Evolutionary conservation across 208 protist species (phyloP).

Genomic region (Angomonas ambiguus): DNA sequence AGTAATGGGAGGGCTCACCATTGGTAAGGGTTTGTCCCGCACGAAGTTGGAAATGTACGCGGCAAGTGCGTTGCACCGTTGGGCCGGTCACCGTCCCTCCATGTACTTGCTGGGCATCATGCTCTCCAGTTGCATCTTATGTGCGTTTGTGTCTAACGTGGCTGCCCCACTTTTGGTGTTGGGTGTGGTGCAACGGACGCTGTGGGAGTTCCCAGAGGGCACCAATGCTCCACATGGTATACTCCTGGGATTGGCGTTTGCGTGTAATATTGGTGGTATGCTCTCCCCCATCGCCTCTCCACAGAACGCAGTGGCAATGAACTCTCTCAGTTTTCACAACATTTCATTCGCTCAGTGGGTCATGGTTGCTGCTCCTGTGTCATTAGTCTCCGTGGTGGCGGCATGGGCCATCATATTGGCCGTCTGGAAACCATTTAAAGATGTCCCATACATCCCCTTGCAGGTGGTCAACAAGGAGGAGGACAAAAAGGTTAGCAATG

Average conservation of each 20-base stretch:
- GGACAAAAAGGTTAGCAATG: slow-evolving; percentile 39
- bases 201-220: slow-evolving; percentile 85
- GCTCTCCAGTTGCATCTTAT: slow-evolving; percentile 75
- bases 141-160: slow-evolving; percentile 90
- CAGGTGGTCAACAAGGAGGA: slow-evolving; percentile 71
- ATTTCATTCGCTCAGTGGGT: slow-evolving; percentile 87
- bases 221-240: slow-evolving; percentile 80
- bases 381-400: slow-evolving; percentile 47
- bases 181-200: slow-evolving; percentile 78
- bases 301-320: slow-evolving; percentile 92
- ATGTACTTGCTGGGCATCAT: slow-evolving; percentile 90
- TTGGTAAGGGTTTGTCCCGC: slow-evolving; percentile 81
- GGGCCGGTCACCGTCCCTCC: slow-evolving; percentile 67
- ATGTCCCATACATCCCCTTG: slow-evolving; percentile 79
- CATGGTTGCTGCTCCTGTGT: slow-evolving; percentile 75
- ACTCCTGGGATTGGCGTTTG: slow-evolving; percentile 89
- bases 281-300: slow-evolving; percentile 92
- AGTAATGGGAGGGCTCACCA: slow-evolving; percentile 89
- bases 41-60: slow-evolving; percentile 88
- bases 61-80: slow-evolving; percentile 62
- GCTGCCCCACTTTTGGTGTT: slow-evolving; percentile 87
- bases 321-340: slow-evolving; percentile 64
- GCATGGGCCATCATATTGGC: slow-evolving; percentile 76
- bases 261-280: slow-evolving; percentile 95
- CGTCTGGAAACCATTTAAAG: slow-evolving; percentile 86